Evolutionary conservation across 495 filamentous ascomycete genomes (phyloP).

Genomic region (Trichocladium uniseriatum): DNA sequence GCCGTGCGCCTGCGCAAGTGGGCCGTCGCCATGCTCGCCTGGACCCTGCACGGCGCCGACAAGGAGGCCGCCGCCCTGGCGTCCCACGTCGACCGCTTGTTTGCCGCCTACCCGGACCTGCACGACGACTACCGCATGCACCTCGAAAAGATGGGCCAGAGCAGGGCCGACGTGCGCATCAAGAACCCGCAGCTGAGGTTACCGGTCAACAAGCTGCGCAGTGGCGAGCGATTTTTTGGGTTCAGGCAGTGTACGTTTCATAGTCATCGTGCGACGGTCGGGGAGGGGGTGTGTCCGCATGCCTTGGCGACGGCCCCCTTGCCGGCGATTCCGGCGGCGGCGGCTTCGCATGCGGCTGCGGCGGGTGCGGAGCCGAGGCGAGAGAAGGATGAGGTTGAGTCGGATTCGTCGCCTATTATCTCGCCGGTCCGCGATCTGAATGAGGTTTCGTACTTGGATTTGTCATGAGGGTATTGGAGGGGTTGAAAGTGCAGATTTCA

Average conservation of each 20-base stretch:
- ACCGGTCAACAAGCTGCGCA: constrained; percentile 35
- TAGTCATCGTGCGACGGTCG: constrained; percentile 34
- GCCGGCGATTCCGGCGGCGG: too few species aligned
- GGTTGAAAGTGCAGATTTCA: neutral
- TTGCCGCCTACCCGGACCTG: constrained; percentile 30
- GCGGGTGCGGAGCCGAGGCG: neutral
- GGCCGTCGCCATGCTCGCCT: constrained; percentile 43
- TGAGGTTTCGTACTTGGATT: constrained; percentile 20
- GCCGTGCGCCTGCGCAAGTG: constrained; percentile 37
- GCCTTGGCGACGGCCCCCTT: too few species aligned
- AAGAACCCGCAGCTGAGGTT: constrained; percentile 43
- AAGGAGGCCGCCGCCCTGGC: constrained; percentile 8
- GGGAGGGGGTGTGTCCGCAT: constrained; percentile 37
- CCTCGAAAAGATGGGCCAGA: constrained; percentile 32
- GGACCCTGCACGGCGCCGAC: constrained; percentile 29
- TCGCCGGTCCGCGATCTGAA: constrained; percentile 20
- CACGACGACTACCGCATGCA: constrained; percentile 35
- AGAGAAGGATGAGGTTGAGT: constrained; percentile 9
- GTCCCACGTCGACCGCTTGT: constrained; percentile 27
- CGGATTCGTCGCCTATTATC: constrained; percentile 12
- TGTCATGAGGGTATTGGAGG: constrained; percentile 14
- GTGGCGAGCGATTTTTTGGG: constrained; percentile 39
- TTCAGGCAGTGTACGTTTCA: constrained; percentile 44
- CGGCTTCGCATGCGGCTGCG: neutral
- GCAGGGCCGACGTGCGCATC: constrained; percentile 35